These are phyloP conservation scores for Leccinum subspadiceum DNA, from an alignment of 1,284 basidiomycete genomes.

Conservation along the genomic window DNA sequence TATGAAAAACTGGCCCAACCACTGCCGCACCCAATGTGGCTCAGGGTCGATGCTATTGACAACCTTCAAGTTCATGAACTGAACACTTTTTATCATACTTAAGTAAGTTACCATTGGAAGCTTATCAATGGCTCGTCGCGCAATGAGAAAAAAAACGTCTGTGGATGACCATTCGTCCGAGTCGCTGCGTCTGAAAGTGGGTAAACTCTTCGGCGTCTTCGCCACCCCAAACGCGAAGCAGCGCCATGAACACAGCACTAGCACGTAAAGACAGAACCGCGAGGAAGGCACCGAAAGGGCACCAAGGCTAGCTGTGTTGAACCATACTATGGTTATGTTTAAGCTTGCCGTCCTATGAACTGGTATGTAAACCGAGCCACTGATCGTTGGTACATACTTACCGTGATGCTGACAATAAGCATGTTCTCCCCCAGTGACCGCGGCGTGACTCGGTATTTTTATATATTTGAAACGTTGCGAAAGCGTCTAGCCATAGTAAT, in stretches of 20 bases:
- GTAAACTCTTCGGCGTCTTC: not conserved
- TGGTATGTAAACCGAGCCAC: not conserved
- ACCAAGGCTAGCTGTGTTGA: not conserved
- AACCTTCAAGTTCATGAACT: not conserved
- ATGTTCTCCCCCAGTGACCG: too few species aligned
- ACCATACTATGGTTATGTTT: not conserved
- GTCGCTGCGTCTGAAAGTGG: not conserved
- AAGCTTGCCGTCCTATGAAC: not conserved
- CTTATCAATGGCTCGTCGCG: not conserved
- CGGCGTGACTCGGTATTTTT: not conserved
- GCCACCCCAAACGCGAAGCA: not conserved
- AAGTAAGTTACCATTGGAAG: not conserved
- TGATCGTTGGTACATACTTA: not conserved
- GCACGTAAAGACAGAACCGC: not conserved
- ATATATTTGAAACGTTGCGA: not conserved
- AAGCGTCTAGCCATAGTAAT: not conserved
- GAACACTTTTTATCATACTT: not conserved
- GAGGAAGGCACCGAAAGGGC: not conserved
- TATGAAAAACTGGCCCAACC: not conserved
- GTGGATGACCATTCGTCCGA: not conserved
- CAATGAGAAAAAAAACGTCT: not conserved
- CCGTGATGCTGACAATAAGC: too few species aligned
- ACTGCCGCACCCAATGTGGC: not conserved
- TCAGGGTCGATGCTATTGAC: not conserved
- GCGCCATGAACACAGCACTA: not conserved